Evolutionary conservation across 257 asterid genomes (phyloP), one percentile per base, ranked within the genome.

Genomic region (Salvia hispanica): DNA sequence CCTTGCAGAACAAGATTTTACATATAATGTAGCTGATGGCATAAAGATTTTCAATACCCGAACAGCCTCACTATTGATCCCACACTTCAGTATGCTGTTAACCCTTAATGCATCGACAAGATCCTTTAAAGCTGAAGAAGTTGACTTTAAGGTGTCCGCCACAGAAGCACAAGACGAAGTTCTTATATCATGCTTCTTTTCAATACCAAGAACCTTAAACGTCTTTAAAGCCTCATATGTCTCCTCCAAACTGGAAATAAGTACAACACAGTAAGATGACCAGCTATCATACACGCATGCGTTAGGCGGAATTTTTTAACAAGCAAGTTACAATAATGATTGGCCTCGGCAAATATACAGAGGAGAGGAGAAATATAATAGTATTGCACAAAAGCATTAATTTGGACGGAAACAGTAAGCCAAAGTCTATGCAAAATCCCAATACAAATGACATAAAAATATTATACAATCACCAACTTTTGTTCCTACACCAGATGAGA

Each of bases 201-300:
- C 89, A 80, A 91, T 81, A 66, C 95, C 93, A 77, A 94, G 90
- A 83, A 89, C 87, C 82, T 87, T 85, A 62, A 85, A 85, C 13
- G 96, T 87, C 74, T 89, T 82, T 71, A 94, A 82, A 45, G 93
- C 96, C 81, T 88, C 89, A 15, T 85, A 94, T 21, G 95, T 72
- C 67, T 84, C 90, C 83, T 94, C 96, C 77, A 94, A 68, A 63
- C 99, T 94, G 84, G 39, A 72, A 71, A 78, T 4, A 16, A 25
- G 59, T 46, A 69, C 55, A 66, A 46, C 31, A 44, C 61, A 70
- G 66, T 70, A 65, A 75, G 77, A 54, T 61, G 33, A 4, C 11
- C 53, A 12, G 52, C 58, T 67, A 71, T 52, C 66, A 55, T 58
- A 42, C 57, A 52, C 60, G 64, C 33, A 57, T 33, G 56, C 10